These are phyloP conservation scores for Calonectria pteridis DNA, from an alignment of 2,329 filamentous ascomycete species.

Conservation along the genomic window DNA sequence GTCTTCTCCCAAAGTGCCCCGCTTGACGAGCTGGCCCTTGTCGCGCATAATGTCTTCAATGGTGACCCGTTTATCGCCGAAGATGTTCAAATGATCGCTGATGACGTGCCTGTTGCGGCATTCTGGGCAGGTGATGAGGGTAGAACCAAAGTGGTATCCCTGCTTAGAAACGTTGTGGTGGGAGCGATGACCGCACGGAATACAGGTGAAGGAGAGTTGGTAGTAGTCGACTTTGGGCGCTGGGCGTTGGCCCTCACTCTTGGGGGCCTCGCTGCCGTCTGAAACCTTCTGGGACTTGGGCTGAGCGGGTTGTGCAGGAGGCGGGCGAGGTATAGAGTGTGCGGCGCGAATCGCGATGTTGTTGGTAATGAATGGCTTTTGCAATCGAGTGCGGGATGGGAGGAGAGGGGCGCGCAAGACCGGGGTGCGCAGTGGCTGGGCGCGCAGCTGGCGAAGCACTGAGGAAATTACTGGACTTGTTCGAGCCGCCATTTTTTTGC, in stretches of 20 bases:
- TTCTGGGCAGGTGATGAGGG: conserved; percentile 87
- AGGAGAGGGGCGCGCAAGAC: conserved; percentile 25
- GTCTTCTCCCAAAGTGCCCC: conserved; percentile 77
- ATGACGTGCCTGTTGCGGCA: conserved; percentile 94
- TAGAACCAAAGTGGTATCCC: conserved; percentile 91
- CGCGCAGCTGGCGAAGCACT: conserved; percentile 35
- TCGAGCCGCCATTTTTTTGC: conserved; percentile 47
- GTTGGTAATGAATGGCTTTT: conserved; percentile 30
- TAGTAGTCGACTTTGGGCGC: conserved; percentile 74
- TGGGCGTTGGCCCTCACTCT: conserved; percentile 47
- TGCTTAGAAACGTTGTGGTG: conserved; percentile 91
- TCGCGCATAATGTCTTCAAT: conserved; percentile 83
- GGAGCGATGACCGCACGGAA: conserved; percentile 84
- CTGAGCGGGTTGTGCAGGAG: conserved; percentile 31
- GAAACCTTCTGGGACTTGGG: conserved; percentile 24
- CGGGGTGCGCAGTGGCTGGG: conserved; percentile 31
- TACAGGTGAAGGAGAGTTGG: conserved; percentile 92
- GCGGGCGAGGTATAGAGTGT: conserved; percentile 54
- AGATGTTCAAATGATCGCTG: conserved; percentile 86
- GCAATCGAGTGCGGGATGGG: conserved; percentile 22
- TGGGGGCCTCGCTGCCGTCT: conserved; percentile 32
- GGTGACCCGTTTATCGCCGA: conserved; percentile 77
- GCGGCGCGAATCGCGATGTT: conserved; percentile 44
- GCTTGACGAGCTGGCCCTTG: conserved; percentile 80
- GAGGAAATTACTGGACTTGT: conserved; percentile 32